Conservation (phyloP, 2,329 filamentous ascomycete species). For the Aphanocladium album region DNA sequence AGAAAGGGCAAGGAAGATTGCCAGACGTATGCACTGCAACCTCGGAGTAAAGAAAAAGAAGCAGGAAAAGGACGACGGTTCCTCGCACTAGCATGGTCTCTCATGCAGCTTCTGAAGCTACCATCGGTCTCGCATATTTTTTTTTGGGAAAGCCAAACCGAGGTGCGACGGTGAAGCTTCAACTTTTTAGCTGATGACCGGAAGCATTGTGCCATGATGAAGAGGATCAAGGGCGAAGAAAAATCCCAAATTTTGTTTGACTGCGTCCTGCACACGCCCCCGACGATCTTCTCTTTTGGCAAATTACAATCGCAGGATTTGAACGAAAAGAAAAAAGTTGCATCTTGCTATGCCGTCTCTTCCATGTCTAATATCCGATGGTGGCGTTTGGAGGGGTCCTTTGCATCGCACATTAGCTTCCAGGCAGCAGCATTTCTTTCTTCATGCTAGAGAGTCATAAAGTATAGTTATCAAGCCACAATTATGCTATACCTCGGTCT, state of each 20-base stretch:
- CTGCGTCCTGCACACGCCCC: constrained; percentile 3
- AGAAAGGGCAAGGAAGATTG: no score
- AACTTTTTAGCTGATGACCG: neutral
- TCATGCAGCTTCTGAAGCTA: neutral
- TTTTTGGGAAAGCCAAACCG: neutral
- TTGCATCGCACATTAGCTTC: neutral
- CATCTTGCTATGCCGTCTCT: neutral
- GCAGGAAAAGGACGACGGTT: neutral
- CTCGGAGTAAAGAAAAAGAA: neutral
- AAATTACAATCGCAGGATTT: neutral
- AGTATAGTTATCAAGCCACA: neutral
- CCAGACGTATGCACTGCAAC: neutral
- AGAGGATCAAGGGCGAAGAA: neutral
- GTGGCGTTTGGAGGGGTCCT: neutral
- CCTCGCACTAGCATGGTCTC: neutral
- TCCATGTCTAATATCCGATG: neutral
- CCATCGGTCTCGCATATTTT: neutral
- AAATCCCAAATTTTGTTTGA: neutral
- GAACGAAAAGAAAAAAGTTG: no score
- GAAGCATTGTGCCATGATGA: neutral
- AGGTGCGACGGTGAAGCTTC: constrained; percentile 3
- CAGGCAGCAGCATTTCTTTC: constrained; percentile 3
- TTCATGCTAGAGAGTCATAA: no score
- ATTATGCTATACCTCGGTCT: neutral
- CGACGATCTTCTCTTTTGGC: neutral